A percentile compares a stretch with the other conserved stretches of the same genome.
These are phyloP conservation scores for Aspergillus olivimuriae DNA, from an alignment of 495 filamentous ascomycete species.

Conservation along the genomic window DNA sequence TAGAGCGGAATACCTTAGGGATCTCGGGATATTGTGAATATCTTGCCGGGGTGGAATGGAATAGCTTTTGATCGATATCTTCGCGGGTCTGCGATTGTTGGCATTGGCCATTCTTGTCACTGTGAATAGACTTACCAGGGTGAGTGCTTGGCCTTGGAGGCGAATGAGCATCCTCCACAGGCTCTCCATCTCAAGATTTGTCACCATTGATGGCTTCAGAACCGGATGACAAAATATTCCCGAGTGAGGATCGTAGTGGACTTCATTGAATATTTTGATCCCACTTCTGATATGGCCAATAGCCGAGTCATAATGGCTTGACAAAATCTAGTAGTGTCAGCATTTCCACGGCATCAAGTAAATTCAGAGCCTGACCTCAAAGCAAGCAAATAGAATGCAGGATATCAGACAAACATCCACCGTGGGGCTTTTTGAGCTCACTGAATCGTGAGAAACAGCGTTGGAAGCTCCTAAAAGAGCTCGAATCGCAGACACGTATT, in stretches of 20 bases:
- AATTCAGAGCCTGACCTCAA: slow-evolving; percentile 12
- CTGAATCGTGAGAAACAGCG: background rate
- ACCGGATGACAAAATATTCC: slow-evolving; percentile 9
- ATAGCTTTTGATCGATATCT: background rate
- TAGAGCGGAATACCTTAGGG: slow-evolving; percentile 9
- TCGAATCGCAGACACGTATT: slow-evolving; percentile 31
- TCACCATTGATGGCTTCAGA: slow-evolving; percentile 6
- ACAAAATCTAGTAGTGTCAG: slow-evolving; percentile 29
- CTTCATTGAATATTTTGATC: slow-evolving; percentile 22
- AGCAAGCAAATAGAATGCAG: slow-evolving; percentile 28
- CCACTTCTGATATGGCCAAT: slow-evolving; percentile 27
- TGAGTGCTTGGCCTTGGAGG: slow-evolving; percentile 12
- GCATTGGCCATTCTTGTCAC: background rate
- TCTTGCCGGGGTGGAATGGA: background rate
- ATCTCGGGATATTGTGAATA: background rate
- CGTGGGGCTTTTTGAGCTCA: slow-evolving; percentile 1
- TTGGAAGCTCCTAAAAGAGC: slow-evolving; percentile 6
- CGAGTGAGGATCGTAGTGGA: slow-evolving; percentile 7
- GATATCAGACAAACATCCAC: slow-evolving; percentile 44
- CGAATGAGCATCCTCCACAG: slow-evolving; percentile 11
- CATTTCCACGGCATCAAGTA: no score
- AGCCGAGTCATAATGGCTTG: slow-evolving; percentile 26
- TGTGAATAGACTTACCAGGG: slow-evolving; percentile 3
- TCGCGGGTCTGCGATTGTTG: slow-evolving; percentile 1
- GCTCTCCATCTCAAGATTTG: slow-evolving; percentile 6